These are phyloP conservation scores for Viridothelium virens DNA, from an alignment of 495 filamentous ascomycete species.

Conservation along the genomic window DNA sequence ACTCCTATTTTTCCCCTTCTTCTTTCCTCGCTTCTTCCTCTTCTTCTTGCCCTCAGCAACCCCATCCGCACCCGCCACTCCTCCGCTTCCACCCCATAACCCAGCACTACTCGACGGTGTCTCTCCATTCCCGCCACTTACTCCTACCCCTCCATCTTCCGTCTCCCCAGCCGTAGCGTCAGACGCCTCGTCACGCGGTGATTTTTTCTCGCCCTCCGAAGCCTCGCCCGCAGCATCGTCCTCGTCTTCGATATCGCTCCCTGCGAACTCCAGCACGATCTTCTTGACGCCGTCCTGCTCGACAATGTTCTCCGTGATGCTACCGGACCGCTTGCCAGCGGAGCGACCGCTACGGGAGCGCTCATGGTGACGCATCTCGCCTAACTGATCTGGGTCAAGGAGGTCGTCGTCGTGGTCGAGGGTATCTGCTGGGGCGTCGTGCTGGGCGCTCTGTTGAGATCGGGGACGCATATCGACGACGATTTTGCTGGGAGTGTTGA, in stretches of 20 bases:
- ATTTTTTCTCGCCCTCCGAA: slow-evolving; percentile 19
- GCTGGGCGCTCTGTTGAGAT: neutral
- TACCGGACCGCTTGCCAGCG: slow-evolving; percentile 59
- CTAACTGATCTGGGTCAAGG: slow-evolving; percentile 22
- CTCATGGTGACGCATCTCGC: slow-evolving; percentile 21
- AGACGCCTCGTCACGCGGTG: slow-evolving; percentile 11
- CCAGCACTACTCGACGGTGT: neutral
- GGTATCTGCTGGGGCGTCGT: neutral
- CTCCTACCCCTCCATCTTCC: slow-evolving; percentile 13
- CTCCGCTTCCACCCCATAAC: slow-evolving; percentile 11
- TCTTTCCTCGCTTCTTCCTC: slow-evolving; percentile 36
- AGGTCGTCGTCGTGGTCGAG: slow-evolving; percentile 16
- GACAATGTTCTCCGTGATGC: slow-evolving; percentile 80
- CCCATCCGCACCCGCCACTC: neutral
- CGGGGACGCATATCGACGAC: slow-evolving; percentile 5
- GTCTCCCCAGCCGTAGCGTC: slow-evolving; percentile 21
- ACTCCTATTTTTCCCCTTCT: slow-evolving; percentile 12
- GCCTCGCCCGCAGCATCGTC: slow-evolving; percentile 22
- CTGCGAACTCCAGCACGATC: slow-evolving; percentile 66
- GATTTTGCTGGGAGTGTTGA: slow-evolving; percentile 3
- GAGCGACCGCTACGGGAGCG: slow-evolving; percentile 5
- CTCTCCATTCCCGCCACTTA: slow-evolving; percentile 24
- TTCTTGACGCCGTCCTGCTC: slow-evolving; percentile 78
- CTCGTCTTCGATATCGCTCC: slow-evolving; percentile 27
- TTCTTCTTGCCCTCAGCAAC: slow-evolving; percentile 36